These are phyloP conservation scores for Exophiala sp. DNA, from an alignment of 2,329 filamentous ascomycete species.

Conservation along the genomic window DNA sequence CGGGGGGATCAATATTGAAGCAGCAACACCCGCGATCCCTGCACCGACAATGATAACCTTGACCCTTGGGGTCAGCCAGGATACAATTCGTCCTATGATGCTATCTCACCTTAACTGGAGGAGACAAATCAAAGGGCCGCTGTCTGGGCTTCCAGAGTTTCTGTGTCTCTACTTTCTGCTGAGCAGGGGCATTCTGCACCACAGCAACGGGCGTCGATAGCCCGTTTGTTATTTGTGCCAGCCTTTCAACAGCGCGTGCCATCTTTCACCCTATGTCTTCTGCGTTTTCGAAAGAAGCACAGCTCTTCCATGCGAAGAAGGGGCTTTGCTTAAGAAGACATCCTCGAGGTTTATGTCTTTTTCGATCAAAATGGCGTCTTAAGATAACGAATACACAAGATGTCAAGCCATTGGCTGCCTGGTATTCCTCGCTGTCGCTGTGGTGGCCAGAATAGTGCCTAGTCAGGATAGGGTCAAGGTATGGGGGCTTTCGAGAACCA, in stretches of 20 bases:
- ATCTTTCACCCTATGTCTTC: conserved; percentile 1
- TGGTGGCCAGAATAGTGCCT: not conserved
- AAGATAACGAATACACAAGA: not conserved
- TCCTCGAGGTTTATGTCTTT: not conserved
- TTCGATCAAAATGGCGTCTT: not conserved
- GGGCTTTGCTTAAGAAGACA: not conserved
- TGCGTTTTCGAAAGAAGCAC: too few species aligned
- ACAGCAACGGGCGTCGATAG: conserved; percentile 3
- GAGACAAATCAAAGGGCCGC: conserved; percentile 13
- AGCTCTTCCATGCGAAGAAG: not conserved
- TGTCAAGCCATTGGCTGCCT: not conserved
- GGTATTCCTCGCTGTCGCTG: not conserved
- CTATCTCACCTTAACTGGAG: conserved; percentile 16
- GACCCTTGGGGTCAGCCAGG: too few species aligned
- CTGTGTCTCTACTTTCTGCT: conserved; percentile 1
- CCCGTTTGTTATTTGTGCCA: conserved; percentile 11
- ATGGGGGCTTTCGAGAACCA: too few species aligned
- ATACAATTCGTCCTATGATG: too few species aligned
- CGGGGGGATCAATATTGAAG: conserved; percentile 16
- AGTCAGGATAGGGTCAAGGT: too few species aligned
- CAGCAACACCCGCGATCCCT: conserved; percentile 13
- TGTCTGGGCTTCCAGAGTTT: conserved; percentile 16
- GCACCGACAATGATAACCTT: conserved; percentile 16
- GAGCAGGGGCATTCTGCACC: not conserved
- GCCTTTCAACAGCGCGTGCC: conserved; percentile 12